Conservation (phyloP, 2,329 filamentous ascomycete genomes). For the Whalleya microplaca region DNA sequence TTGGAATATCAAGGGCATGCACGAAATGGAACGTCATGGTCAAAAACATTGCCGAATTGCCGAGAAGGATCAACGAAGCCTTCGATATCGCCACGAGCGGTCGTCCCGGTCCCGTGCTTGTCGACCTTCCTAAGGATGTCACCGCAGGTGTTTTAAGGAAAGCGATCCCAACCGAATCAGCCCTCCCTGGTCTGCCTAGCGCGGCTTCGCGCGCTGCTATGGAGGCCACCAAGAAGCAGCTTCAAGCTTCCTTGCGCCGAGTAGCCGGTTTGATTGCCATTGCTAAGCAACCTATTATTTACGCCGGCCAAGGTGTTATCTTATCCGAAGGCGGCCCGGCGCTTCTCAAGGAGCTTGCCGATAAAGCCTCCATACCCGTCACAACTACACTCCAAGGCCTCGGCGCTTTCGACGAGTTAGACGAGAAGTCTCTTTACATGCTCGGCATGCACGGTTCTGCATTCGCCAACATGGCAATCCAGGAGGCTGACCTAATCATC, state of each 20-base stretch:
- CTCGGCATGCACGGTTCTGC: slow-evolving; percentile 97
- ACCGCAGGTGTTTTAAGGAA: slow-evolving; percentile 82
- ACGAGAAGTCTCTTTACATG: slow-evolving; percentile 96
- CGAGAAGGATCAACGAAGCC: slow-evolving; percentile 92
- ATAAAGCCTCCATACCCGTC: slow-evolving; percentile 90
- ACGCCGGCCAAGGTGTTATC: slow-evolving; percentile 89
- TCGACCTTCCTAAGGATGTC: slow-evolving; percentile 95
- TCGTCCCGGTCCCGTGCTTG: slow-evolving; percentile 89
- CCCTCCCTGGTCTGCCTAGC: slow-evolving; percentile 79
- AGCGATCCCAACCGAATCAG: slow-evolving; percentile 77
- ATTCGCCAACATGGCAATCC: slow-evolving; percentile 98
- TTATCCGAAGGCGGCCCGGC: slow-evolving; percentile 77
- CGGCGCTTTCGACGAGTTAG: slow-evolving; percentile 88
- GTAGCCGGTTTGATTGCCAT: slow-evolving; percentile 83
- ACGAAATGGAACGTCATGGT: slow-evolving; percentile 99
- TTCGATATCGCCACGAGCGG: slow-evolving; percentile 97
- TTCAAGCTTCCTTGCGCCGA: slow-evolving; percentile 72
- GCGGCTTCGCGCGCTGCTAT: slow-evolving; percentile 83
- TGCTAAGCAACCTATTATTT: slow-evolving; percentile 92
- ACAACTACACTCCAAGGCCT: slow-evolving; percentile 95
- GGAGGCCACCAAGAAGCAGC: slow-evolving; percentile 72
- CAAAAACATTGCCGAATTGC: slow-evolving; percentile 91
- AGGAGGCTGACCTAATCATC: slow-evolving; percentile 94
- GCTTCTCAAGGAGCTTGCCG: slow-evolving; percentile 81
- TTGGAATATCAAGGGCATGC: slow-evolving; percentile 92